Base-by-base conservation (phyloP, 768 basidiomycete genomes). In the Calocybe cyanea region DNA sequence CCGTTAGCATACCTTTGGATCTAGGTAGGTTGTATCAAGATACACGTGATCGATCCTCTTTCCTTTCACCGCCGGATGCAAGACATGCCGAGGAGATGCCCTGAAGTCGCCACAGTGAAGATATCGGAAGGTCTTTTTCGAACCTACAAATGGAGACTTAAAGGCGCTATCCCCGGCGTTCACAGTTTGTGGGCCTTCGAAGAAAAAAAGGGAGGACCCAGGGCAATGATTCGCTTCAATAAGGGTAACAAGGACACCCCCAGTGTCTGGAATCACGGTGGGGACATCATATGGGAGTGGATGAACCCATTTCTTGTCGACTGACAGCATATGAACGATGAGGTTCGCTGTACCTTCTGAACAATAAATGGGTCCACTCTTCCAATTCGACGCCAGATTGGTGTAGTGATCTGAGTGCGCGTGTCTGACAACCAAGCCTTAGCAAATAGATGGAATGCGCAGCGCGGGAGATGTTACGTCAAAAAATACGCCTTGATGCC, bases 161-260 rank as follows among this genome's bases (percentile, higher is more conserved):
- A 82, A 87, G 3, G 69, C 66, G 46, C 85, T 87, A 60, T 95
- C 92, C 0, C 93, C 94, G 0, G 92, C 90, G 60, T 95, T 73
- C 43, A 86, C 69, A 0, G 93, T 97, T 61, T 97, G 94, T 33
- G 66, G 77, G 5, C 96, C 95, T 66, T 97, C 92, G 56, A 93
- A 98, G 25, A 95, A 73, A 66, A 97, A 98, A 19, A 99, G 70
- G 48, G 84, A 91, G 2, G 93, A 96, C 3, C 96, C 96, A 4
- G 96, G 96, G 63, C 95, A 97, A 59, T 98, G 96, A 62, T 99
- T 98, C 8, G 95, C 96, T 57, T 96, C 91, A n/a, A 99, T 92
- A 32, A 94, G 78, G 1, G 92, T 97, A 4, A 97, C 94, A 30
- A 68, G 71, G 28, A 97, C 90, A 2, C 93, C 93, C 20, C 81